Evolutionary conservation across 768 basidiomycete species (phyloP).

Genomic region (Boletus pseudo-olivaceus): DNA sequence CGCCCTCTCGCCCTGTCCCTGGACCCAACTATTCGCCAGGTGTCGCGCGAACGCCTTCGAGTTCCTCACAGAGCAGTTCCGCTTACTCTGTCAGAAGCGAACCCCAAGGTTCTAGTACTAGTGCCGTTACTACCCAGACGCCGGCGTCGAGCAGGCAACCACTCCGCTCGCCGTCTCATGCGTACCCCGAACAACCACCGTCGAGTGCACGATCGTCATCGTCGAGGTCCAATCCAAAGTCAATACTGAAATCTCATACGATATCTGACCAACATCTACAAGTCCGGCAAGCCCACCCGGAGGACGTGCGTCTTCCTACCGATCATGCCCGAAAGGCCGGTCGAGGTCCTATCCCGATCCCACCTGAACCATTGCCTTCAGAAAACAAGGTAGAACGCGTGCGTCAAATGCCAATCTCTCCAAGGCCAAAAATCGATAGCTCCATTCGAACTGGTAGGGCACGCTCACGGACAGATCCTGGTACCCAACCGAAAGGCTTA

Average conservation of each 20-base stretch:
- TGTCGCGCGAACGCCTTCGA: conserved; percentile 17
- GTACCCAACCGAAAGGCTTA: conserved; percentile 10
- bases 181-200: conserved; percentile 14
- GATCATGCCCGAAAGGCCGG: conserved; percentile 13
- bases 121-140: background rate
- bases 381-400: conserved; percentile 9
- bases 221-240: conserved; percentile 32
- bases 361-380: conserved; percentile 5
- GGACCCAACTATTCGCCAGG: conserved; percentile 1
- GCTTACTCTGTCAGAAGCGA: conserved; percentile 10
- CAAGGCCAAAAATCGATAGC: conserved; percentile 7
- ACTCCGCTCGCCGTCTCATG: conserved; percentile 9
- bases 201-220: conserved; percentile 13
- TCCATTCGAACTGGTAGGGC: conserved; percentile 20
- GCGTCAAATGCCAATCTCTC: conserved; percentile 3
- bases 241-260: conserved; percentile 25
- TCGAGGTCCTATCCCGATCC: conserved; percentile 5
- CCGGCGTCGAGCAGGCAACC: conserved; percentile 2
- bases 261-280: conserved; percentile 19
- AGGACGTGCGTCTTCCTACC: conserved; percentile 1
- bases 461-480: conserved; percentile 32
- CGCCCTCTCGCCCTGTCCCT: conserved; percentile 5
- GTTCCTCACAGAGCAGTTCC: conserved; percentile 17
- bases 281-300: conserved; percentile 6
- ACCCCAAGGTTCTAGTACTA: background rate